Evolutionary conservation across 1,284 basidiomycete species (phyloP), one percentile per base, ranked within the genome.

Genomic region (Leccinum fallax): DNA sequence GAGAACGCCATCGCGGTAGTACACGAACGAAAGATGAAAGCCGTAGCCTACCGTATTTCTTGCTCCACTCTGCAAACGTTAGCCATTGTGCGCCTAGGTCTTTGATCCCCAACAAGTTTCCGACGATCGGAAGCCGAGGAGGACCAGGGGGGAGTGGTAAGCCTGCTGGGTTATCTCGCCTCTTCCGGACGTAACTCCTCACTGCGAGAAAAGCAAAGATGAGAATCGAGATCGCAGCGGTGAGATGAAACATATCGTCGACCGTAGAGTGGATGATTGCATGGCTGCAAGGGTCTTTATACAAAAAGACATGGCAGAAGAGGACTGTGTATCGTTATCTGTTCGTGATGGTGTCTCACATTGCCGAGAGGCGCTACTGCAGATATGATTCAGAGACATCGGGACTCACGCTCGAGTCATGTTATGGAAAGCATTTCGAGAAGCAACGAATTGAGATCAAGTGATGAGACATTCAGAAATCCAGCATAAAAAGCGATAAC

Each of bases 401-500:
- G 46, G n/a, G 38, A 53, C 53, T 13, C 19, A 46, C 24, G 28
- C 13, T n/a, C 0, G 2, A 19, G 40, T 19, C 9, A 19, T 32
- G 32, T 51, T 59, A 51, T 8, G 57, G 9, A 26, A 49, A 43
- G 38, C 2, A 32, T 40, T 24, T 26, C 21, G 52, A 34, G 43
- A 34, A 11, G 55, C 4, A 13, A 52, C 16, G 43, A 19, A 11
- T 43, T 34, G 58, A 32, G 30, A 10, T 24, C 49, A 34, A 40
- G 46, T 15, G 34, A 49, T 53, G 56, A 65, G 48, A 69, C 49
- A 58, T 49, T 46, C 52, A 38, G 34, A 46, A 16, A 16, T 6
- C 43, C 32, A 16, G 51, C 10, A 64, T 67, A 69, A 61, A 62
- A 21, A 64, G 24, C 7, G 62, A 76, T 74, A 74, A 73, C 65